Percentiles rank a stretch among this genome's conserved stretches.
Conservation (phyloP, 352 stramenopile genomes). For the Globisporangium solare region DNA sequence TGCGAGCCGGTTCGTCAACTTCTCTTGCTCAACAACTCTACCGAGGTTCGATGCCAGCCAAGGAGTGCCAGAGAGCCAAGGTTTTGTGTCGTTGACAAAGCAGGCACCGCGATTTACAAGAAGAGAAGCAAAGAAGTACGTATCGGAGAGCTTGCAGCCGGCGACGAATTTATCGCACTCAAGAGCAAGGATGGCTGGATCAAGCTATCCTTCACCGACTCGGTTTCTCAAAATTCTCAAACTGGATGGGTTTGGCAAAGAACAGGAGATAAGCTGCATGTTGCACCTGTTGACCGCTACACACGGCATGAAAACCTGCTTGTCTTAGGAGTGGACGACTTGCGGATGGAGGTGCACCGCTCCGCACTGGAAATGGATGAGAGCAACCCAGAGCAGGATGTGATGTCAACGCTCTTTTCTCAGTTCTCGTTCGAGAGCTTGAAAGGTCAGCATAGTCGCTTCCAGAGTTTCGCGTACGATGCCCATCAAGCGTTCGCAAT, state of each 20-base stretch:
- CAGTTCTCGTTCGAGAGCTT: constrained; percentile 61
- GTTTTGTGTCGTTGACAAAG: constrained; percentile 28
- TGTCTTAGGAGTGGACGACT: constrained; percentile 57
- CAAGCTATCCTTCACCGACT: constrained; percentile 11
- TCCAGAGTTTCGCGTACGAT: constrained; percentile 64
- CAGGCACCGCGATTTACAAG: constrained; percentile 22
- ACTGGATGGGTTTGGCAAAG: constrained; percentile 43
- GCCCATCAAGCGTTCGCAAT: constrained; percentile 51
- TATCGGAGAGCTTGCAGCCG: constrained; percentile 14
- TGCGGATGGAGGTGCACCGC: constrained; percentile 22
- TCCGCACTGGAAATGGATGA: constrained; percentile 53
- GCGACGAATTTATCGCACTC: constrained; percentile 19
- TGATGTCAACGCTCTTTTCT: constrained; percentile 49
- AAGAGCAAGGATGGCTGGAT: constrained; percentile 28
- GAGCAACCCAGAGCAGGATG: constrained; percentile 51
- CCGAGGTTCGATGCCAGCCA: background rate
- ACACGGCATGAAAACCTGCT: constrained; percentile 50
- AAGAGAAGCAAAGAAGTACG: constrained; percentile 14
- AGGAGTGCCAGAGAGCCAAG: background rate
- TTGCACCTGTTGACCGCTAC: constrained; percentile 11
- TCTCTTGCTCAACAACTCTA: constrained; percentile 10
- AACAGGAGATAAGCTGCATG: constrained; percentile 32
- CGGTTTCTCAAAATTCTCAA: background rate
- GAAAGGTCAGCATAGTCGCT: constrained; percentile 50
- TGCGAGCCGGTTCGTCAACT: constrained; percentile 28